Evolutionary conservation across 768 basidiomycete genomes (phyloP).

Genomic region (Boletus rubropictus): DNA sequence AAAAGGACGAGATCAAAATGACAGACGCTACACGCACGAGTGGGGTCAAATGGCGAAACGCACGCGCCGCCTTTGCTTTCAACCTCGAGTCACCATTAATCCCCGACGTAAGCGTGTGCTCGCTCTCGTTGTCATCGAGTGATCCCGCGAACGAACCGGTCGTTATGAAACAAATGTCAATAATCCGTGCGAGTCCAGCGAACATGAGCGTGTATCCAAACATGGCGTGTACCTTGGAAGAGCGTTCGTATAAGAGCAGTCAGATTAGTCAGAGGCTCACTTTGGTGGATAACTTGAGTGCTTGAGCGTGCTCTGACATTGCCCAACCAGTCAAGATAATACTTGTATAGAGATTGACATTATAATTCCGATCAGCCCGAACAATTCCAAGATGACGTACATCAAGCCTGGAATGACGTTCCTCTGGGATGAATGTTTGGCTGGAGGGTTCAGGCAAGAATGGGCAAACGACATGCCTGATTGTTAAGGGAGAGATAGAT

Average conservation of each 20-base stretch:
- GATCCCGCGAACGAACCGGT: slow-evolving; percentile 28
- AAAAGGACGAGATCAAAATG: neutral
- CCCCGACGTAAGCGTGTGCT: slow-evolving; percentile 56
- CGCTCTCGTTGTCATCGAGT: slow-evolving; percentile 52
- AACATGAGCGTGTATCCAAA: slow-evolving; percentile 86
- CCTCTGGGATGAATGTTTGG: slow-evolving; percentile 38
- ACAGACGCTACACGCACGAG: slow-evolving; percentile 54
- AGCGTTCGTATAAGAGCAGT: neutral
- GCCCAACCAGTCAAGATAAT: slow-evolving; percentile 92
- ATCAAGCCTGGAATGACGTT: slow-evolving; percentile 78
- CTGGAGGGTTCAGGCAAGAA: neutral
- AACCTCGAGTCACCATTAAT: slow-evolving; percentile 13
- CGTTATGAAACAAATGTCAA: slow-evolving; percentile 79
- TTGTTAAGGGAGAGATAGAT: slow-evolving; percentile 77
- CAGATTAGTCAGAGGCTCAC: slow-evolving; percentile 31
- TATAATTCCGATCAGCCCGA: neutral
- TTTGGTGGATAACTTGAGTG: slow-evolving; percentile 76
- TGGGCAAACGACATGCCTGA: slow-evolving; percentile 41
- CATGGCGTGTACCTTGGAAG: slow-evolving; percentile 62
- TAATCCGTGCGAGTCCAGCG: slow-evolving; percentile 71
- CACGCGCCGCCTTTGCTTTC: slow-evolving; percentile 39
- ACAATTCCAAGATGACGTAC: slow-evolving; percentile 37
- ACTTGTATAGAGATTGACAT: slow-evolving; percentile 31
- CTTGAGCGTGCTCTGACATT: slow-evolving; percentile 87
- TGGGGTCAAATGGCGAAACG: slow-evolving; percentile 85